Base-by-base conservation (phyloP, 2,329 filamentous ascomycete species). In the Ophiostoma angusticollis region DNA sequence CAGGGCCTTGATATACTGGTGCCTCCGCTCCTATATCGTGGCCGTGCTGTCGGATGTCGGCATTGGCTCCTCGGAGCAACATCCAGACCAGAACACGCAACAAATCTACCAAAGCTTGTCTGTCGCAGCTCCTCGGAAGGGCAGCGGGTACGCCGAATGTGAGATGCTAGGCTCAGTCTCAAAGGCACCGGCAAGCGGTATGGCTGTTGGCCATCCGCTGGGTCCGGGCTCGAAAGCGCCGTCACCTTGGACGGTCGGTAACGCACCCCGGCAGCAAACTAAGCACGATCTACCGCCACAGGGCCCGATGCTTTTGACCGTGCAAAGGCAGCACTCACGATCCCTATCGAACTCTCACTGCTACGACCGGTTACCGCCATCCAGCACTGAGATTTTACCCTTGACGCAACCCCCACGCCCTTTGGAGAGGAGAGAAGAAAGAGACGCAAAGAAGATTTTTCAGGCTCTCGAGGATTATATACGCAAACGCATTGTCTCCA, bases 391-490 rank as follows among this genome's bases (percentile, higher is more conserved):
- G n/a, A n/a, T n/a, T n/a, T n/a, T n/a, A n/a, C n/a, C n/a, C n/a
- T n/a, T n/a, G n/a, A n/a, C n/a, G n/a, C n/a, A n/a, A n/a, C n/a
- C n/a, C n/a, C n/a, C n/a, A 13, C 13, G n/a, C 5, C 3, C 3
- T 9, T 11, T 14, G 12, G 8, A 22, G 16, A 6, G 19, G 22
- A 14, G 16, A 16, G 35, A 35, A 1, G 40, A 29, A 9, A 35
- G 48, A 30, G 67, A 66, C 4, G 58, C 67, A 3, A 76, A 70
- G 51, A 65, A 63, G 27, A 74, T 89, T 9, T 94, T 94, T 56
- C 78, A 73, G 44, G 68, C 70, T 5, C 55, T 94, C 12, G 84
- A 93, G 58, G 80, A 86, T 44, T 89, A 91, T 52, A 70, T 94
- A 29, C 61, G 76, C 35, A 57, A 61, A 16, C 80, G 72, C 48